Percentiles rank a stretch among this genome's conserved stretches.
Conservation (phyloP, 202 grass and related monocot genomes). For the Cymbopogon flexuosus region DNA sequence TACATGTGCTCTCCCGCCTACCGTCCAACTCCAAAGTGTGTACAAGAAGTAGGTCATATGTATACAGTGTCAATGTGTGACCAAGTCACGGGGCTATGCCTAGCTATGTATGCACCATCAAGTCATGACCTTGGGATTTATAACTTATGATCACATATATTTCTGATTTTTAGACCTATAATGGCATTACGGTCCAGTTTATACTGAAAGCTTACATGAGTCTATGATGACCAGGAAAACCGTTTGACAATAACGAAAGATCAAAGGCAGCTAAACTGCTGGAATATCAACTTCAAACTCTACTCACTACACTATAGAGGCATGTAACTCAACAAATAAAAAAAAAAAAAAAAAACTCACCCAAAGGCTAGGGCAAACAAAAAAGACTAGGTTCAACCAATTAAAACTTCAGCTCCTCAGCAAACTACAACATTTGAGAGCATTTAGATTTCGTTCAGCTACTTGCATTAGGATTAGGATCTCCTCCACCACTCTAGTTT, state of each 20-base stretch:
- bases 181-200: background rate
- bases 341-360: no score
- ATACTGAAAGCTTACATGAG: no score
- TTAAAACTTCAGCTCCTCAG: background rate
- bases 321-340: no score
- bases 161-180: background rate
- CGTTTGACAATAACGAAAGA: background rate
- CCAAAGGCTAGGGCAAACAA: no score
- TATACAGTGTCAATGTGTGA: background rate
- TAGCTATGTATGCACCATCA: background rate
- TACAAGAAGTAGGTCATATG: background rate
- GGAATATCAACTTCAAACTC: no score
- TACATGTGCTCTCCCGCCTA: slow-evolving; percentile 26
- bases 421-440: background rate
- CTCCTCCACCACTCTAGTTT: background rate
- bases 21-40: background rate
- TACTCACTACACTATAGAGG: no score
- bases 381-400: background rate
- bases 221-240: no score
- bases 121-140: background rate
- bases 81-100: background rate
- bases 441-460: background rate
- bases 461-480: background rate
- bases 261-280: no score
- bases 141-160: background rate